Evolutionary conservation across 306 rosid genomes (phyloP).

Genomic region (Sicyos edulis): DNA sequence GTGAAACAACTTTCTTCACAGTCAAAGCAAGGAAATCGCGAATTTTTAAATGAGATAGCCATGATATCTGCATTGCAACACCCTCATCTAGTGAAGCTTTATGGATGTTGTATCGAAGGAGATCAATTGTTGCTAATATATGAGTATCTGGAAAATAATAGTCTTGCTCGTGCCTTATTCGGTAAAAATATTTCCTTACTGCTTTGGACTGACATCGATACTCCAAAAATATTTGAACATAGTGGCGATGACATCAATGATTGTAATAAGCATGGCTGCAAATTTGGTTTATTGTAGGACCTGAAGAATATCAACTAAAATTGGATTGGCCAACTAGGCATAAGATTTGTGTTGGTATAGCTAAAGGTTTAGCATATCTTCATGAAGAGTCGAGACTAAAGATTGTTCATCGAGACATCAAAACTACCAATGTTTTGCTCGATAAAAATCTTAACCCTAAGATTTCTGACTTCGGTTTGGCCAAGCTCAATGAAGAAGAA

Average conservation of each 20-base stretch:
- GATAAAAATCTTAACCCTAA: constrained; percentile 12
- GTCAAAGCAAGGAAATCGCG: constrained; percentile 50
- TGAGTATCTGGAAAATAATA: constrained; percentile 55
- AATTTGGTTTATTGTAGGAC: constrained; percentile 8
- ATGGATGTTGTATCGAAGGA: constrained; percentile 47
- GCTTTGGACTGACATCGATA: not conserved
- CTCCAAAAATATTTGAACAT: not conserved
- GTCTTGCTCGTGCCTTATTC: constrained; percentile 45
- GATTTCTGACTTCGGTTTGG: constrained; percentile 6
- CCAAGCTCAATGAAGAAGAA: not conserved
- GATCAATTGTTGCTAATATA: constrained; percentile 40
- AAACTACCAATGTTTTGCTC: constrained; percentile 30
- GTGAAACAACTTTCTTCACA: constrained; percentile 43
- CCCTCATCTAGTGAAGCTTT: constrained; percentile 45
- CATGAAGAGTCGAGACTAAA: constrained; percentile 14
- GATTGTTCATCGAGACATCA: constrained; percentile 39
- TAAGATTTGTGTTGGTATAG: constrained; percentile 12
- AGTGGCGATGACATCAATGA: no score
- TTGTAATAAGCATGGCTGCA: not conserved
- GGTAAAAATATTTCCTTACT: constrained; percentile 22
- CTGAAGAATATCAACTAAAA: not conserved
- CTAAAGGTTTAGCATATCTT: constrained; percentile 13
- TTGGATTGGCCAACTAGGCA: constrained; percentile 15
- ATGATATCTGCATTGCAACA: constrained; percentile 50
- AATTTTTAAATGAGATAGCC: constrained; percentile 50